These are phyloP conservation scores for Xylaria sp. DNA, from an alignment of 2,329 filamentous ascomycete species.

Conservation along the genomic window DNA sequence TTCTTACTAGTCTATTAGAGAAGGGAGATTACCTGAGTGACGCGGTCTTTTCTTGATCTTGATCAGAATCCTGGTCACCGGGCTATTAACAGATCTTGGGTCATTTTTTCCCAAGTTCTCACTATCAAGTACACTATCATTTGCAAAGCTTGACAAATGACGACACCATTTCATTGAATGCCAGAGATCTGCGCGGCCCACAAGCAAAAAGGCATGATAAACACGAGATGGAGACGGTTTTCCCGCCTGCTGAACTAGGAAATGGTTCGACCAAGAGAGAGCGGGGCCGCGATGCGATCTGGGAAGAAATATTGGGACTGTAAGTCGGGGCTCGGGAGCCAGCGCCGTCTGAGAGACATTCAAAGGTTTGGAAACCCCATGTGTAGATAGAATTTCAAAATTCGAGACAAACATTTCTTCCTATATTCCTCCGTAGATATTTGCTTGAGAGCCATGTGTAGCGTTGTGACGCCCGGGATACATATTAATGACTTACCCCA, in stretches of 20 bases:
- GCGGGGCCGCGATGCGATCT: background rate
- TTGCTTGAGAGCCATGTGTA: background rate
- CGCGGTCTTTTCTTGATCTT: background rate
- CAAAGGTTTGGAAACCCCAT: background rate
- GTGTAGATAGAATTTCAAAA: background rate
- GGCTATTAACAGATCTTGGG: background rate
- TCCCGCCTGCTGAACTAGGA: constrained; percentile 14
- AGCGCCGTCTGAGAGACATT: background rate
- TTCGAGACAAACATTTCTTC: background rate
- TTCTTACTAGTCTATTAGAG: background rate
- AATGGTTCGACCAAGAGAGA: constrained; percentile 4
- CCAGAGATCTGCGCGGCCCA: constrained; percentile 15
- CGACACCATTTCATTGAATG: constrained; percentile 14
- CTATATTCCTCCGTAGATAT: background rate
- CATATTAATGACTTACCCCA: background rate
- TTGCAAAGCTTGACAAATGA: constrained; percentile 21
- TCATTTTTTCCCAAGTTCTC: constrained; percentile 1
- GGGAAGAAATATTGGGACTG: background rate
- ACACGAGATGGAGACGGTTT: constrained; percentile 22
- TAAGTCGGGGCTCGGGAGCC: background rate
- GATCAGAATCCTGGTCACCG: background rate
- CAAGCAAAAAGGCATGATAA: constrained; percentile 14
- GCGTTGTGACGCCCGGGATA: background rate
- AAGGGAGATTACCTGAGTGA: background rate
- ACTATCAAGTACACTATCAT: background rate